These are phyloP conservation scores for Pichia sp. DNA, from an alignment of 1,139 yeast genomes.

Conservation along the genomic window DNA sequence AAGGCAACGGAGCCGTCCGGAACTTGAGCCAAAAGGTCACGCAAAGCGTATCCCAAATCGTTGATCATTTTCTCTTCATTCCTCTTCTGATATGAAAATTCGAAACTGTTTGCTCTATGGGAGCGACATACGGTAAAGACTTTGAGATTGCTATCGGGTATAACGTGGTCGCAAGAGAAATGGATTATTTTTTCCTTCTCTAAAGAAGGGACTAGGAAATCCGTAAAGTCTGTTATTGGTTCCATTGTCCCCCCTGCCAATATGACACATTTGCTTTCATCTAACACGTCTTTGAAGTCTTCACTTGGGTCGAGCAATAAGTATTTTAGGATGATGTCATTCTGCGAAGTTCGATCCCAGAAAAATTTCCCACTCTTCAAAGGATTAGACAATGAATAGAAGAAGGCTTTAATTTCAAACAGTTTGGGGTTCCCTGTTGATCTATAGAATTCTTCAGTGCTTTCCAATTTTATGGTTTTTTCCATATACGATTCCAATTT, in stretches of 20 bases:
- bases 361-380: conserved; percentile 77
- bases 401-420: conserved; percentile 61
- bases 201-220: conserved; percentile 62
- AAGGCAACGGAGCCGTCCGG: conserved; percentile 80
- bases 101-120: conserved; percentile 37
- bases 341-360: conserved; percentile 44
- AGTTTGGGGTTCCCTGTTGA: conserved; percentile 50
- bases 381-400: conserved; percentile 67
- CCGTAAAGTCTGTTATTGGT: conserved; percentile 68
- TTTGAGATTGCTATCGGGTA: conserved; percentile 63
- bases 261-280: conserved; percentile 64
- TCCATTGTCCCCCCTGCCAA: conserved; percentile 98
- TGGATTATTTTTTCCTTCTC: conserved; percentile 40
- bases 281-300: conserved; percentile 61
- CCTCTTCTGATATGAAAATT: conserved; percentile 69
- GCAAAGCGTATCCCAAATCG: conserved; percentile 50
- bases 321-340: conserved; percentile 48
- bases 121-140: conserved; percentile 48
- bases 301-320: conserved; percentile 79
- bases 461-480: conserved; percentile 23
- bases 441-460: conserved; percentile 8
- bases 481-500: conserved; percentile 75
- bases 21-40: conserved; percentile 41
- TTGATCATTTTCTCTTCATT: conserved; percentile 42
- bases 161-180: conserved; percentile 81